Conservation (phyloP, 2,329 filamentous ascomycete genomes). For the Pyrenophora teres region DNA sequence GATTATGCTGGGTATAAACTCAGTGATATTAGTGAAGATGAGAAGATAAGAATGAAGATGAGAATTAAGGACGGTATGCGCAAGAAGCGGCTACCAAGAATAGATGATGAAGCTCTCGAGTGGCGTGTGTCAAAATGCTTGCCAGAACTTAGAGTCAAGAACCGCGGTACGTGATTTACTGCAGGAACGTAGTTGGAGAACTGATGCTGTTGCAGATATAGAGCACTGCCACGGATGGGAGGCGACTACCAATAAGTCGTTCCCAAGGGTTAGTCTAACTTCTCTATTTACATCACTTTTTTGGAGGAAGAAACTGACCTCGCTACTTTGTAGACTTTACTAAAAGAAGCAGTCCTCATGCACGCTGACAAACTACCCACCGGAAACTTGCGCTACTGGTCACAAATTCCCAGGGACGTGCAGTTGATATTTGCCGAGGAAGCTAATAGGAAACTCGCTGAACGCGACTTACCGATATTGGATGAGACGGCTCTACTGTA, state of each 20-base stretch:
- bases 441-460: conserved; percentile 3
- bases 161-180: not conserved
- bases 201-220: not conserved
- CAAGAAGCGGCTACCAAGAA: not conserved
- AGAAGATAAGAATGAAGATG: not conserved
- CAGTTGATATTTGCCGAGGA: conserved; percentile 1
- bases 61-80: not conserved
- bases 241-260: not conserved
- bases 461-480: conserved; percentile 2
- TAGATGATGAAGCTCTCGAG: conserved; percentile 6
- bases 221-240: conserved; percentile 1
- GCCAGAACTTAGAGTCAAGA: conserved; percentile 5
- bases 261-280: not conserved
- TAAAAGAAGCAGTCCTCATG: conserved; percentile 4
- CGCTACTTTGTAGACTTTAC: not conserved
- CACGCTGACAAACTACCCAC: conserved; percentile 1
- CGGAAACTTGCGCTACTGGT: conserved; percentile 6
- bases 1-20: not conserved
- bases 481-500: conserved; percentile 7
- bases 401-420: conserved; percentile 5
- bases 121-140: conserved; percentile 8
- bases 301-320: no score
- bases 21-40: not conserved
- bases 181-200: not conserved
- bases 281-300: no score